Base-by-base conservation (phyloP, 352 stramenopile species). In the Globisporangium alternatum region DNA sequence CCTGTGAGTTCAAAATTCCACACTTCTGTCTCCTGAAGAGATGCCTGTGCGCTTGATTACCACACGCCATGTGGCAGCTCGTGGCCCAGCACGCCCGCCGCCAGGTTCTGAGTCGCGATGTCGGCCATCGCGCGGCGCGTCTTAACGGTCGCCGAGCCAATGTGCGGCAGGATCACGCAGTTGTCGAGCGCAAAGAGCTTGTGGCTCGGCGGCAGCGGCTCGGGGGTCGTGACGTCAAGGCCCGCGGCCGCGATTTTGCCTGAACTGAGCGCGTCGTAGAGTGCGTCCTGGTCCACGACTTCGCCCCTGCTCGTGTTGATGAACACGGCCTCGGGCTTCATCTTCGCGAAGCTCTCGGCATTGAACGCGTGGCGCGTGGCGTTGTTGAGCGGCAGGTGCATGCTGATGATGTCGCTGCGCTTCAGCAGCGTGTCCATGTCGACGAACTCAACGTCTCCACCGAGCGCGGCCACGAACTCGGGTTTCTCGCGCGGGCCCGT, bases 251-350 rank as follows among this genome's bases (percentile, higher is more conserved):
- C 80, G 54, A 93, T 87, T 37, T 81, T 71, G 8, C 60, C 72
- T 2, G 19, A 22, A 5, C 44, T 45, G 1, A 94, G 70, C 5
- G 80, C 83, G 2, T 78, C 21, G 21, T 78, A 57, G 3, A 94
- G 76, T 31, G 85, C 83, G 30, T 92, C 80, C 62, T 97, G 92
- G 66, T 98, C 87, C 41, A 98, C 83, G 52, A 98, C 79, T 28
- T 95, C 90, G 44, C 93, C 93, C 45, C 93, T 80, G 43, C 88
- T 89, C 62, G 95, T 97, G 70, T 98, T 98, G 44, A 98, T 86
- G 44, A 98, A 76, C 56, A 97, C 86, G n/a, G 90, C 87, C 35
- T 72, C 74, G 12, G 74, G 57, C 65, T 96, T 93, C 85, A 98
- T 96, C n/a, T 82, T 54, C 9, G 72, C 65, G 28, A 98, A 80